Conservation (phyloP, 768 basidiomycete genomes). For the Leccinum imitatum region DNA sequence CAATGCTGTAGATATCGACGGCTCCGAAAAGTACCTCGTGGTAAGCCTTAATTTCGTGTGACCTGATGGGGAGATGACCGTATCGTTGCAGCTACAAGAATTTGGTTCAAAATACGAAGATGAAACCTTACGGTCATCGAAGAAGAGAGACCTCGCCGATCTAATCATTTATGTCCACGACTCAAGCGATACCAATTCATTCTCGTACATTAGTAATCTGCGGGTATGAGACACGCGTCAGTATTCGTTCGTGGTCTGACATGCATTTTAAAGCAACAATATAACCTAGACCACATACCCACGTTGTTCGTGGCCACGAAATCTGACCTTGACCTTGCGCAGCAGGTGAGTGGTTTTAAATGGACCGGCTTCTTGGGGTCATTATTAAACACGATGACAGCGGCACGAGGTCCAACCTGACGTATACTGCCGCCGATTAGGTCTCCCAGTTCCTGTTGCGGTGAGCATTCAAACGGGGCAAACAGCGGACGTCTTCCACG, state of each 20-base stretch:
- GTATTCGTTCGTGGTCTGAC: conserved; percentile 14
- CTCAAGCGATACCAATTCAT: conserved; percentile 98
- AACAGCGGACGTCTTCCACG: conserved; percentile 84
- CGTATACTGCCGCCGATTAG: conserved; percentile 87
- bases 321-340: conserved; percentile 93
- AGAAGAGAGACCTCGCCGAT: conserved; percentile 91
- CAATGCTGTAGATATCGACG: conserved; percentile 91
- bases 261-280: conserved; percentile 76
- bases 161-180: conserved; percentile 96
- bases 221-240: conserved; percentile 53
- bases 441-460: conserved; percentile 91
- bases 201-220: conserved; percentile 96
- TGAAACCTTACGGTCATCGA: conserved; percentile 82
- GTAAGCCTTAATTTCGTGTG: conserved; percentile 51
- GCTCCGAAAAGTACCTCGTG: conserved; percentile 93
- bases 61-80: neutral
- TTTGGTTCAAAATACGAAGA: conserved; percentile 96
- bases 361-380: neutral
- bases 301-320: conserved; percentile 99
- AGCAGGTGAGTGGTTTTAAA: conserved; percentile 59
- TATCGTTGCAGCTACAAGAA: conserved; percentile 75
- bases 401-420: conserved; percentile 98
- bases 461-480: conserved; percentile 88
- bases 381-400: conserved; percentile 29
- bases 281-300: conserved; percentile 91